Conservation (phyloP, 345 rosid genomes). For the Rhodomyrtus tomentosa region DNA sequence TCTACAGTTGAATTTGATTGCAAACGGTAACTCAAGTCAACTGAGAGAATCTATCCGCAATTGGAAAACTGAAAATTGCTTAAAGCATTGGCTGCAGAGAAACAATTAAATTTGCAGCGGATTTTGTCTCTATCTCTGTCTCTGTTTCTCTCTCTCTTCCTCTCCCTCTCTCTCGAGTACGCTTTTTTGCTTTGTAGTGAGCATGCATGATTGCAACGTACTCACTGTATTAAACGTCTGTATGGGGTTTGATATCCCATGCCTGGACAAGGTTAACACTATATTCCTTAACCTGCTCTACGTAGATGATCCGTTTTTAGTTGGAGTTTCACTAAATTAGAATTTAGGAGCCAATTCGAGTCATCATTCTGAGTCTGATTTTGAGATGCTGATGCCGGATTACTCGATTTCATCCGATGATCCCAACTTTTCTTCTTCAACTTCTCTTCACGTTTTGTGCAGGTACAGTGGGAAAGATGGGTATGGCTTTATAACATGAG, state of each 20-base stretch:
- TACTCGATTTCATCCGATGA: not conserved
- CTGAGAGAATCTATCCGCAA: not conserved
- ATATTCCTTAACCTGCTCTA: not conserved
- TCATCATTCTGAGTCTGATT: not conserved
- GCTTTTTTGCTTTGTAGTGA: not conserved
- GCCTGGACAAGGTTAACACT: not conserved
- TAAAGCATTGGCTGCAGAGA: not conserved
- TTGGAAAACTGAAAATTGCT: not conserved
- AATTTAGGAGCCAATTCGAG: not conserved
- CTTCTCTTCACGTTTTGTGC: not conserved
- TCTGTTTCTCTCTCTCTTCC: not conserved
- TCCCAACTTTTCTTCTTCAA: not conserved
- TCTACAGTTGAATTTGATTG: not conserved
- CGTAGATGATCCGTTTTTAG: not conserved
- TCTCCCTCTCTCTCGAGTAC: not conserved
- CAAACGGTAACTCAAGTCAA: not conserved
- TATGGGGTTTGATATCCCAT: not conserved
- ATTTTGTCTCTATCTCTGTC: not conserved
- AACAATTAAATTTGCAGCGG: not conserved
- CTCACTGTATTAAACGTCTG: not conserved
- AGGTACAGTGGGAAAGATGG: not conserved
- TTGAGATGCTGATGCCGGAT: not conserved
- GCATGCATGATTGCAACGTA: not conserved
- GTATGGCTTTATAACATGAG: not conserved
- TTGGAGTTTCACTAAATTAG: not conserved